phyloP scores from a whole-genome alignment of 371 early-diverging fungal genomes.

The Vairimorpha necatrix region DNA sequence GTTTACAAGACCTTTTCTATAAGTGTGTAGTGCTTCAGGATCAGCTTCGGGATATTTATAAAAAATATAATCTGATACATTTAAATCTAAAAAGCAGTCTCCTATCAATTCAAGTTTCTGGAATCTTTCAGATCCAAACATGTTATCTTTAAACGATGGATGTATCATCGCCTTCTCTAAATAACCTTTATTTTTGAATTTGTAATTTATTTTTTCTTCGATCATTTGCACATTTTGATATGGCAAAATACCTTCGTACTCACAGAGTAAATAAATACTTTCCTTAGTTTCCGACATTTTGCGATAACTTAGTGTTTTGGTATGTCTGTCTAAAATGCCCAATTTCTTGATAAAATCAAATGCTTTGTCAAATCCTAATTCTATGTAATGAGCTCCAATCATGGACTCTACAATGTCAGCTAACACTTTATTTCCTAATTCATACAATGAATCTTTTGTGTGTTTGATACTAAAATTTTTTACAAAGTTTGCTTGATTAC shows the following conservation, averaged over 20 bases:
- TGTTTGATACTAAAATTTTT: background rate
- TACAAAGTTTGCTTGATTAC: background rate
- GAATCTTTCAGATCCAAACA: slow-evolving; percentile 41
- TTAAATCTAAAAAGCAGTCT: slow-evolving; percentile 52
- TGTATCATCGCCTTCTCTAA: slow-evolving; percentile 59
- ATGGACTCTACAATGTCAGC: slow-evolving; percentile 59
- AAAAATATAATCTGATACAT: slow-evolving; percentile 41
- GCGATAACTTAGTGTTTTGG: background rate
- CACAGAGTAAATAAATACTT: background rate
- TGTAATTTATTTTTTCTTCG: slow-evolving; percentile 44
- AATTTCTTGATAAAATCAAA: slow-evolving; percentile 29
- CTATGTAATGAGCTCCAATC: slow-evolving; percentile 43
- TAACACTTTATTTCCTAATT: slow-evolving; percentile 37
- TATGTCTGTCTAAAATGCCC: slow-evolving; percentile 17
- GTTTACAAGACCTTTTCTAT: slow-evolving; percentile 49
- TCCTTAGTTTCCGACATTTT: background rate
- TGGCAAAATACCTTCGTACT: slow-evolving; percentile 18
- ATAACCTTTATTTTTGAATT: slow-evolving; percentile 43
- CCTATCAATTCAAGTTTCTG: slow-evolving; percentile 53
- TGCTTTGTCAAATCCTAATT: slow-evolving; percentile 23
- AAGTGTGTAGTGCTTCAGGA: slow-evolving; percentile 34
- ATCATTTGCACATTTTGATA: slow-evolving; percentile 1
- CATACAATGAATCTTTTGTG: background rate
- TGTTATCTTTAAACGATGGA: slow-evolving; percentile 38
- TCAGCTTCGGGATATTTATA: background rate